Evolutionary conservation across 352 stramenopile genomes (phyloP).

Genomic region (Phytophthora rubi): DNA sequence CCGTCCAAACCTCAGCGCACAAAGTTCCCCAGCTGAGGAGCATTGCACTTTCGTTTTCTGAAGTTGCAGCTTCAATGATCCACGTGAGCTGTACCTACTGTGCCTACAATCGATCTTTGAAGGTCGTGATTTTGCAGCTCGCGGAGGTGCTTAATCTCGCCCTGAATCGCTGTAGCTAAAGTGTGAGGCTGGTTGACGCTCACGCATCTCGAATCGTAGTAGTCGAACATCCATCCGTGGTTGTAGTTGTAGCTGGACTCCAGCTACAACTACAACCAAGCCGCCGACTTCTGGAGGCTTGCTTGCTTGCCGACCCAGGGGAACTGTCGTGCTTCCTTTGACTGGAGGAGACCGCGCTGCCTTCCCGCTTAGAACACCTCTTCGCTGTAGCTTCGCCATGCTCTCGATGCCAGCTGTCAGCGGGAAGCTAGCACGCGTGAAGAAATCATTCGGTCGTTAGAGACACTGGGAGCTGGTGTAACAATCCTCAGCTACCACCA

Average conservation of each 20-base stretch:
- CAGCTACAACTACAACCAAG: too few species aligned
- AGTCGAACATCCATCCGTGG: background rate
- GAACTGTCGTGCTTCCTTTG: background rate
- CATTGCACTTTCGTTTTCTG: background rate
- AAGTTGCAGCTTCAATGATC: slow-evolving; percentile 13
- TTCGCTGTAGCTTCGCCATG: slow-evolving; percentile 12
- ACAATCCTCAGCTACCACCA: background rate
- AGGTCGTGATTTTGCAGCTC: background rate
- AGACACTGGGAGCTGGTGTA: background rate
- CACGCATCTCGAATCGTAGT: background rate
- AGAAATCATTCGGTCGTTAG: background rate
- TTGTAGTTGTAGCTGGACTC: background rate
- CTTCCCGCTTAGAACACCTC: slow-evolving; percentile 16
- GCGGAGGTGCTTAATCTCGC: background rate
- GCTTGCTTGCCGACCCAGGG: background rate
- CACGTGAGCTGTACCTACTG: background rate
- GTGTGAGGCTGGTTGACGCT: background rate
- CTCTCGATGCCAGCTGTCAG: background rate
- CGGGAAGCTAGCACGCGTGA: slow-evolving; percentile 4
- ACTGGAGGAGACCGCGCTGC: background rate
- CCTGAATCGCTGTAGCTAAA: background rate
- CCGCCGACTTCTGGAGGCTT: background rate
- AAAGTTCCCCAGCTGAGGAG: background rate
- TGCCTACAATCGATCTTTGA: slow-evolving; percentile 1
- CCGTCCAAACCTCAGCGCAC: background rate